Percentiles rank a stretch among this genome's conserved stretches.
phyloP scores from a whole-genome alignment of 1,284 basidiomycete genomes.

The Melampsora americana region DNA sequence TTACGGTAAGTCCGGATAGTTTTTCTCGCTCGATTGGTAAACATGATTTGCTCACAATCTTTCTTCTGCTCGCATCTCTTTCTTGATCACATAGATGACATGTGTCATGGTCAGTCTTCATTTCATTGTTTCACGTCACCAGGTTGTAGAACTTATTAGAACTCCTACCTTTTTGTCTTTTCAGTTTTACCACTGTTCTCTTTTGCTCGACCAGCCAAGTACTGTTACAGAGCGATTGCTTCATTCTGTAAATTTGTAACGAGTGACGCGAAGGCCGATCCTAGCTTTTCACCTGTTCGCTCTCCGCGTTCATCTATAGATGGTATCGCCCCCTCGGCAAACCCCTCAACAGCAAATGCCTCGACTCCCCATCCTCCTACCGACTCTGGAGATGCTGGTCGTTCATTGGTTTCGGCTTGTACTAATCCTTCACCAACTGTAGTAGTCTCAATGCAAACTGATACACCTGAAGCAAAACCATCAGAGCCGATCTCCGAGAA shows the following conservation, averaged over 20 bases:
- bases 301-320: background rate
- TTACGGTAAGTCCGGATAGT: constrained; percentile 52
- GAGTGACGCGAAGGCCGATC: constrained; percentile 45
- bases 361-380: background rate
- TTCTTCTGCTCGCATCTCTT: background rate
- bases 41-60: background rate
- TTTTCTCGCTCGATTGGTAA: constrained; percentile 34
- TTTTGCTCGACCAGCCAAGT: constrained; percentile 55
- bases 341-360: background rate
- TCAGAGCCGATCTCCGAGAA: background rate
- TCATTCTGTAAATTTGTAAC: constrained; percentile 55
- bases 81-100: constrained; percentile 15
- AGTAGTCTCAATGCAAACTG: background rate
- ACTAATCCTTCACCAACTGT: background rate
- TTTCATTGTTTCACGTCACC: background rate
- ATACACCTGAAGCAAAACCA: constrained; percentile 4
- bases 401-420: background rate
- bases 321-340: background rate
- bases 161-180: constrained; percentile 51
- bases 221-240: constrained; percentile 55
- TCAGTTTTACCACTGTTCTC: constrained; percentile 58
- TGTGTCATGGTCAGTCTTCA: constrained; percentile 32
- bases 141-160: background rate
- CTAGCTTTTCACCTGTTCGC: constrained; percentile 3
- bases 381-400: background rate